phyloP scores from a whole-genome alignment of 345 rosid species.

The Eucalyptus urophylla region DNA sequence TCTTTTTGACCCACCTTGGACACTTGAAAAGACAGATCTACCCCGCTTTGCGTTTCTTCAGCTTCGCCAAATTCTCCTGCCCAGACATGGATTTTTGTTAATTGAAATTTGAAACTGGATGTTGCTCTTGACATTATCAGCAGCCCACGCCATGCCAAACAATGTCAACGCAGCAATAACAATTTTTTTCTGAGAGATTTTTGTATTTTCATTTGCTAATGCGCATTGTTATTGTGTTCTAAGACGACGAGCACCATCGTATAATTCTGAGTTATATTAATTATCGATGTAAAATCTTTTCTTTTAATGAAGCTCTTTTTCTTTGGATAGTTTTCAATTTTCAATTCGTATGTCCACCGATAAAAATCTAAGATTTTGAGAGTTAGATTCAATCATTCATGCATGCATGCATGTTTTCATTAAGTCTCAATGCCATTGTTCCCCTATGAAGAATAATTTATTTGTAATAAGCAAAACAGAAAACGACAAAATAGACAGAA shows the following conservation, averaged over 20 bases:
- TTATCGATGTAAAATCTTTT: fast-evolving
- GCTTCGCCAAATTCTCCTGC: neutral
- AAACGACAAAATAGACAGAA: neutral
- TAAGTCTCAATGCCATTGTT: neutral
- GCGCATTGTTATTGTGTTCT: fast-evolving
- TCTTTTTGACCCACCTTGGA: neutral
- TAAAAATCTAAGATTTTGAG: neutral
- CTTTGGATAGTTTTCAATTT: neutral
- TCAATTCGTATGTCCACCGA: fast-evolving
- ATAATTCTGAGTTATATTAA: neutral
- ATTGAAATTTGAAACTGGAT: neutral
- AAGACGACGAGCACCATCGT: fast-evolving
- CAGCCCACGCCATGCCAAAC: neutral
- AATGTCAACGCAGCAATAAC: neutral
- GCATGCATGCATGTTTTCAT: neutral
- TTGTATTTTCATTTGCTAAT: neutral
- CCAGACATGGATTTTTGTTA: neutral
- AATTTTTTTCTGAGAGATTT: neutral
- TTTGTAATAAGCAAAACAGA: neutral
- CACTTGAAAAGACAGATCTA: neutral
- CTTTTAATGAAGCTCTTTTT: neutral
- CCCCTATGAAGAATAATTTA: neutral
- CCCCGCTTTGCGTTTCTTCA: neutral
- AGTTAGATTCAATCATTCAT: neutral
- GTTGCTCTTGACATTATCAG: neutral